These are phyloP conservation scores for Candida sp. DNA, from an alignment of 1,139 yeast genomes.

Conservation along the genomic window DNA sequence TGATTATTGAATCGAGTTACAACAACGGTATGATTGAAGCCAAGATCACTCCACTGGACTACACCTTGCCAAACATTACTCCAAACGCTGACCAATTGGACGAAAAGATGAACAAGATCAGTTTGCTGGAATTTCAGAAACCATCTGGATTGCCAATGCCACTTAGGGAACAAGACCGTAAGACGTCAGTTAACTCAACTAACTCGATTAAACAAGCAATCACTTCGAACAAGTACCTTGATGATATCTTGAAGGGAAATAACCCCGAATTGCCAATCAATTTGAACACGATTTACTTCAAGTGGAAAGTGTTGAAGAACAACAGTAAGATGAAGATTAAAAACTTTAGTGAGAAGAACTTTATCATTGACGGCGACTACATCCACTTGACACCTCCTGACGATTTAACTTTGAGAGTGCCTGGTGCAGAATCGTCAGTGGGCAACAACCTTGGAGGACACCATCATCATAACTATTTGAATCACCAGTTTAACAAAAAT, in stretches of 20 bases:
- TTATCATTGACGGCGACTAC: slow-evolving; percentile 94
- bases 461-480: slow-evolving; percentile 39
- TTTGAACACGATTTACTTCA: slow-evolving; percentile 45
- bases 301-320: slow-evolving; percentile 86
- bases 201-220: slow-evolving; percentile 10
- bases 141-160: neutral
- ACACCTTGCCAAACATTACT: slow-evolving; percentile 28
- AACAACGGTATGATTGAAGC: slow-evolving; percentile 12
- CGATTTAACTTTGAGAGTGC: slow-evolving; percentile 51
- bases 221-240: slow-evolving; percentile 32
- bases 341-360: slow-evolving; percentile 66
- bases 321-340: slow-evolving; percentile 84
- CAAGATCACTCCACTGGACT: slow-evolving; percentile 34
- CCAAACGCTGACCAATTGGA: slow-evolving; percentile 29
- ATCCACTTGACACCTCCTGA: slow-evolving; percentile 88
- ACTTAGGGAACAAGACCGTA: slow-evolving; percentile 2
- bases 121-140: slow-evolving; percentile 6
- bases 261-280: slow-evolving; percentile 38
- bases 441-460: slow-evolving; percentile 6
- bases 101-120: slow-evolving; percentile 20
- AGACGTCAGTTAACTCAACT: slow-evolving; percentile 7
- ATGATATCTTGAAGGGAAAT: slow-evolving; percentile 39
- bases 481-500: slow-evolving; percentile 48
- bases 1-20: slow-evolving; percentile 8
- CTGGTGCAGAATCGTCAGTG: slow-evolving; percentile 30